A percentile compares a stretch with the other conserved stretches of the same genome.
Evolutionary conservation across 2,329 filamentous ascomycete species (phyloP).

Genomic region (Calonectria fujianensis): DNA sequence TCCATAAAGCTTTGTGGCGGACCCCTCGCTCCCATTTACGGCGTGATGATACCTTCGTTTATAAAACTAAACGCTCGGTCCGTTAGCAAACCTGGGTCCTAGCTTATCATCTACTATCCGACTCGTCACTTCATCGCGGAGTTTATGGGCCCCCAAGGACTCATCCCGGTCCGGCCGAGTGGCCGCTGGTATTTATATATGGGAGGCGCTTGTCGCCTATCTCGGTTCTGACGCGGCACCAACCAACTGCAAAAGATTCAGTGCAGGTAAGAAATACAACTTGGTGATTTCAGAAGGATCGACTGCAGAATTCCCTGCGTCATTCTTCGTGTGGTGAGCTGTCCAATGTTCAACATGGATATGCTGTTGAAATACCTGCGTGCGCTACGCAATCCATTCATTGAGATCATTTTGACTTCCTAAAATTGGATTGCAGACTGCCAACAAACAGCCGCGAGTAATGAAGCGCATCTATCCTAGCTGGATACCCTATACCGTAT

Average conservation of each 20-base stretch:
- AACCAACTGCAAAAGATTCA: conserved; percentile 7
- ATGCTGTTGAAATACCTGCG: background rate
- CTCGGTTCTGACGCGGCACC: conserved; percentile 23
- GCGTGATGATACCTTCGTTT: conserved; percentile 27
- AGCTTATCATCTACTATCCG: conserved; percentile 10
- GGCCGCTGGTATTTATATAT: conserved; percentile 29
- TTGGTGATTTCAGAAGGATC: conserved; percentile 9
- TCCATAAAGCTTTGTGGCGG: background rate
- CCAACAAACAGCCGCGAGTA: background rate
- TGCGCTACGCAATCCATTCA: background rate
- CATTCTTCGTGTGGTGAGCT: background rate
- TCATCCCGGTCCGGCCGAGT: conserved; percentile 9
- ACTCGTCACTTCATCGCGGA: conserved; percentile 23
- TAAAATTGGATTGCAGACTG: no score
- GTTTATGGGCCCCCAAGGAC: conserved; percentile 12
- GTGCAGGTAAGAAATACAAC: background rate
- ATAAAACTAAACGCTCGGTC: conserved; percentile 22
- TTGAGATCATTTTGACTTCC: no score
- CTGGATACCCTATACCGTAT: background rate
- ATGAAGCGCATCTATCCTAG: background rate
- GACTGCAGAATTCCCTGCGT: background rate
- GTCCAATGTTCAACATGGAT: background rate
- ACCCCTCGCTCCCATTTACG: conserved; percentile 3
- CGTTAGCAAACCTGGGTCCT: background rate
- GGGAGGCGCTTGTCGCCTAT: conserved; percentile 32